A percentile compares a stretch with the other conserved stretches of the same genome.
These are phyloP conservation scores for Nowakowskiella sp. DNA, from an alignment of 192 early-diverging fungal genomes.

Conservation along the genomic window DNA sequence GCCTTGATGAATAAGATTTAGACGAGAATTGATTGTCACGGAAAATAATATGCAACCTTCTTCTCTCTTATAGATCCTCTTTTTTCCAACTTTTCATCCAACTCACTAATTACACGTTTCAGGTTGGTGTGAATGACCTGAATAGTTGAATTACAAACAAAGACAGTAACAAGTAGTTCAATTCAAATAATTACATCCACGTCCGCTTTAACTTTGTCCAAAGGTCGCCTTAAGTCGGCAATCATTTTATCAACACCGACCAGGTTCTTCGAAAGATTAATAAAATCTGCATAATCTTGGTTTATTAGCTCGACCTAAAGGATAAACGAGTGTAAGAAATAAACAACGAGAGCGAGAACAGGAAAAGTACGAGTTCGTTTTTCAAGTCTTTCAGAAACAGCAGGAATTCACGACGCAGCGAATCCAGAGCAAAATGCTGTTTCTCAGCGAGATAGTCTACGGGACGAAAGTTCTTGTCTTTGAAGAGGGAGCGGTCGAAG, in stretches of 20 bases:
- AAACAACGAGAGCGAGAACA: too few relatives aligned
- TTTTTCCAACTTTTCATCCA: conserved; percentile 53
- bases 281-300: conserved; percentile 72
- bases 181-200: conserved; percentile 23
- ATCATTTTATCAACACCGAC: conserved; percentile 65
- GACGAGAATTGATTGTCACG: conserved; percentile 4
- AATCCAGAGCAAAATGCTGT: conserved; percentile 59
- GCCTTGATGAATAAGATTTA: conserved; percentile 24
- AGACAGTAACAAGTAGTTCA: too few relatives aligned
- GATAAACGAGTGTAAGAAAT: too few relatives aligned
- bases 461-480: conserved; percentile 33
- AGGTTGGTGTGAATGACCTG: conserved; percentile 47
- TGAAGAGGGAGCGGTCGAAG: conserved; percentile 11
- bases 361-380: conserved; percentile 52
- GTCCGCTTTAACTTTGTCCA: conserved; percentile 51
- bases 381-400: conserved; percentile 52
- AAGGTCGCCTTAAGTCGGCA: conserved; percentile 45
- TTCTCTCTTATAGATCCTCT: conserved; percentile 57
- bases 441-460: conserved; percentile 56
- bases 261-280: conserved; percentile 69
- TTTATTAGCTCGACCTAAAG: conserved; percentile 62
- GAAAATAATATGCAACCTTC: conserved; percentile 42
- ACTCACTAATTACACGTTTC: conserved; percentile 37
- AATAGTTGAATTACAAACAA: not conserved
- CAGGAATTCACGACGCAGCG: conserved; percentile 53